Base-by-base conservation (phyloP, 169 alveolate species). In the Plasmodium knowlesi region DNA sequence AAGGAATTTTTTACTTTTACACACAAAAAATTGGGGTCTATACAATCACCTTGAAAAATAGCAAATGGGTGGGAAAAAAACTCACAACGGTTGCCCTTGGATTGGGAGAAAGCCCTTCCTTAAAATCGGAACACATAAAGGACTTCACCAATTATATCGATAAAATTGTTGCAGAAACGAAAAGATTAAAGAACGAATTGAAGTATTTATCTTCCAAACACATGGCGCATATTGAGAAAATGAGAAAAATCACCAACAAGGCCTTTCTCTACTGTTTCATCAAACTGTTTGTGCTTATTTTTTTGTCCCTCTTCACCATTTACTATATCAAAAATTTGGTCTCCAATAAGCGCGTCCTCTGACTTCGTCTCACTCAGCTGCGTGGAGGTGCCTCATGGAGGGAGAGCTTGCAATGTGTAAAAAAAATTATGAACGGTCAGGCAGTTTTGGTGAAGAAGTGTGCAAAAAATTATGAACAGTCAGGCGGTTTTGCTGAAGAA, bases 131-230 rank as follows among this genome's bases (percentile, higher is more conserved):
- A 78, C 83, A 89, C 53, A 57, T 89, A 57, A 89, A 89, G 79
- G 90, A 79, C 50, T 89, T 89, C 46, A 79, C 94, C 25, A 89
- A 80, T 28, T 89, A 72, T 89, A 89, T 89, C 9, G 88, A 89
- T 10, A 28, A 80, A 79, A 89, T 89, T 79, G 73, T 67, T 78
- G 50, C 81, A 1, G 90, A 78, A 89, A 80, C 94, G 50, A 89
- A 61, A 28, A 89, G 71, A 71, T 89, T 89, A 79, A 89, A 89
- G 82, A 89, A 89, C 54, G 94, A 89, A 61, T 79, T 89, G 32
- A 89, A 89, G 82, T 89, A 89, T 79, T 89, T 89, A 61, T 78
- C 94, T 43, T 89, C 94, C 41, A 89, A 79, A 53, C 94, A 89
- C 57, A 79, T 78, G 74, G 8, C 74, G 34, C 94, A 89, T 78